Evolutionary conservation across 192 early-diverging fungal genomes (phyloP).

Genomic region (Lobosporangium transversale): DNA sequence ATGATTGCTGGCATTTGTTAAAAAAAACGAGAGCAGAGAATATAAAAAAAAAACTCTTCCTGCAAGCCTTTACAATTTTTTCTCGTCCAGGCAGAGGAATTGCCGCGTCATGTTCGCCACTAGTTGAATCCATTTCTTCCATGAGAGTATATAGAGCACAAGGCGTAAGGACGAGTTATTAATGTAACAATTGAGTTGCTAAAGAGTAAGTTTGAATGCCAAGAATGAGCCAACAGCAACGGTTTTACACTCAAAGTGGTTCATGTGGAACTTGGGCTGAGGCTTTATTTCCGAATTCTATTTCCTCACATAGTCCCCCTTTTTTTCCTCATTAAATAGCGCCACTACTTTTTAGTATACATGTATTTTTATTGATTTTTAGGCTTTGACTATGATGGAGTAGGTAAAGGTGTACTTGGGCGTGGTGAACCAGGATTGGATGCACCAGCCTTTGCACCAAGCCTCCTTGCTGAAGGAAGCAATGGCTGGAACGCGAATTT

Average conservation of each 20-base stretch:
- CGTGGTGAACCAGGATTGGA: constrained; percentile 40
- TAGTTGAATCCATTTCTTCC: background rate
- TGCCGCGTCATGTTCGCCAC: background rate
- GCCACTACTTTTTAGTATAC: background rate
- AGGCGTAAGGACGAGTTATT: background rate
- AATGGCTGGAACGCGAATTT: constrained; percentile 73
- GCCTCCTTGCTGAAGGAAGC: constrained; percentile 25
- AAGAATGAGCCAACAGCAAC: no score
- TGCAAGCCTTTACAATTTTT: constrained; percentile 22
- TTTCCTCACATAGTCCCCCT: background rate
- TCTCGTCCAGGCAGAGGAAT: constrained; percentile 15
- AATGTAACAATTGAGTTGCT: background rate
- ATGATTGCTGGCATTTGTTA: background rate
- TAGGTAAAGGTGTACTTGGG: constrained; percentile 28
- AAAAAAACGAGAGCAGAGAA: no score
- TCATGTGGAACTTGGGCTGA: no score
- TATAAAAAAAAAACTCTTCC: no score
- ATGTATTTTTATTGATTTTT: no score
- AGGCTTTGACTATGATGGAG: constrained; percentile 5
- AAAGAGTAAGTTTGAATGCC: no score
- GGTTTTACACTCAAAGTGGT: no score
- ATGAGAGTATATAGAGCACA: background rate
- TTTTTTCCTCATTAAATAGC: no score
- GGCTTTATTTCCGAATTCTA: no score
- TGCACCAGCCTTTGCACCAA: constrained; percentile 8